Evolutionary conservation across 2,329 filamentous ascomycete genomes (phyloP), one percentile per base, ranked within the genome.

Genomic region (Rugonectria rugulosa): DNA sequence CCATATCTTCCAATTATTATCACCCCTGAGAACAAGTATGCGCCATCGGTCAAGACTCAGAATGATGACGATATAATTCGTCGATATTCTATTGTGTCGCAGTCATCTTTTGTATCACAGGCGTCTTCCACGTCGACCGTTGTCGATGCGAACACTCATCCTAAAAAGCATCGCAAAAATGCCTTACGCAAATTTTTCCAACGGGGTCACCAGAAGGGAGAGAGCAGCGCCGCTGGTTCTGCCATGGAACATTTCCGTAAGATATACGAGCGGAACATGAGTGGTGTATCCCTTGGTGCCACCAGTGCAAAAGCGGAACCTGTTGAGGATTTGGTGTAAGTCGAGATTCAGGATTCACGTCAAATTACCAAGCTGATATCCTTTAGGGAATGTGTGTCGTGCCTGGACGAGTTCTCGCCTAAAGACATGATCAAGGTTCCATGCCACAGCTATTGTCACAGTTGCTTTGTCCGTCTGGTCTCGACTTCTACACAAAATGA

Each of bases 371-470:
- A 42, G 68, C 55, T 63, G 48, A 66, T 27, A n/a, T 11, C 10
- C 6, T 21, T 3, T 48, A 88, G 86, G 3, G 82, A 88, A 73
- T 90, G 88, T 62, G 81, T 84, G 31, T 85, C 85, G 7, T 91
- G 88, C 65, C 77, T 88, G 4, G 84, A 89, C 31, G 81, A 86
- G 31, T 77, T 86, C 52, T 66, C 70, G 1, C 63, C 68, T 1
- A 72, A 70, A n/a, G 71, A 81, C 4, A 71, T 82, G 29, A 70
- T 87, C 56, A 77, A 73, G 47, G 75, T 80, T 2, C 71, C 75
- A 8, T 90, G 88, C 58, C 83, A 85, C 68, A 78, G 75, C 64
- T 90, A 90, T 68, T 91, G 88, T 68, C 72, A 69, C 7, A 73
- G 75, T 6, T 90, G 88, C 63, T 86, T 90, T 68, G 63, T 72